A percentile compares a stretch with the other conserved stretches of the same genome.
These are phyloP conservation scores for Lotus japonicus DNA, from an alignment of 306 rosid species.

Conservation along the genomic window DNA sequence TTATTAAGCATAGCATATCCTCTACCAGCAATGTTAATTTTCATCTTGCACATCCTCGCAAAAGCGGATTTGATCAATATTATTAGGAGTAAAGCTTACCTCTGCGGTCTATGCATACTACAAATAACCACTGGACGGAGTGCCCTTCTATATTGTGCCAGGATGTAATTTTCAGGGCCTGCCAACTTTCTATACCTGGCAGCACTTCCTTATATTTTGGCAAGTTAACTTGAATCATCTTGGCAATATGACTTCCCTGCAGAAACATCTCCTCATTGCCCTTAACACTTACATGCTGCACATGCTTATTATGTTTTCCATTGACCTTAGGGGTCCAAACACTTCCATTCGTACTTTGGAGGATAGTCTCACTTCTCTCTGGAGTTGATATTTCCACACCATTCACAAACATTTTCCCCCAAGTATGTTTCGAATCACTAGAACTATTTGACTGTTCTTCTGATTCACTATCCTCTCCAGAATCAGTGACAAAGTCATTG, in stretches of 20 bases:
- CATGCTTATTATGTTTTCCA: conserved; percentile 74
- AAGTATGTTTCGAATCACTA: conserved; percentile 41
- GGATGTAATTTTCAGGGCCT: conserved; percentile 67
- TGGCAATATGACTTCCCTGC: conserved; percentile 56
- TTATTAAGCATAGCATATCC: background rate
- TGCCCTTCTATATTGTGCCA: conserved; percentile 93
- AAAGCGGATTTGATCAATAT: conserved; percentile 11
- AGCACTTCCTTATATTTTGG: conserved; percentile 78
- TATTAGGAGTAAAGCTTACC: conserved; percentile 39
- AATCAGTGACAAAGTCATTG: conserved; percentile 63
- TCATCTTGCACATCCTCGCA: background rate
- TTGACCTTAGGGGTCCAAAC: conserved; percentile 74
- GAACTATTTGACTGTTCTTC: conserved; percentile 47
- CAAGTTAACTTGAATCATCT: conserved; percentile 52
- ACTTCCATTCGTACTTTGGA: conserved; percentile 47
- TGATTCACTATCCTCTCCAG: conserved; percentile 65
- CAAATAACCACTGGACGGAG: conserved; percentile 79
- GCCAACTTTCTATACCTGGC: conserved; percentile 95
- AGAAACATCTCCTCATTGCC: conserved; percentile 56
- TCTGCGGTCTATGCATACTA: conserved; percentile 81
- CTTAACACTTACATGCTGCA: conserved; percentile 48
- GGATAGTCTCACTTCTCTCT: conserved; percentile 29
- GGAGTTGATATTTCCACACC: conserved; percentile 49
- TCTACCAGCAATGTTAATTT: background rate
- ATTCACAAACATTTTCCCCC: conserved; percentile 44